A percentile compares a stretch with the other conserved stretches of the same genome.
Conservation (phyloP, 306 rosid genomes). For the Dalbergia cultrata region DNA sequence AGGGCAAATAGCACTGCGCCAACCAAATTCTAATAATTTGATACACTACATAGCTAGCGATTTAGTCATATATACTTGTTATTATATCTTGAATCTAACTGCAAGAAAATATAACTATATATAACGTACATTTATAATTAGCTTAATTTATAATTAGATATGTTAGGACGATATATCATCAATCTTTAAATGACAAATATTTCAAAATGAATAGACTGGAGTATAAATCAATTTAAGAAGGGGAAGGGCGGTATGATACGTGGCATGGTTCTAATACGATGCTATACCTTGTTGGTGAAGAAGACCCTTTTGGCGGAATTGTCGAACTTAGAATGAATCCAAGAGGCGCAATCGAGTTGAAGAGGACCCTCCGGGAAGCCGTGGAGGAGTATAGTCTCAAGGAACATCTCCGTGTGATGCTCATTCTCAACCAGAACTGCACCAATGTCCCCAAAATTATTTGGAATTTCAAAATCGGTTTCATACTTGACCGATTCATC, state of each 20-base stretch:
- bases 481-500: slow-evolving; percentile 57
- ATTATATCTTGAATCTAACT: too few species aligned
- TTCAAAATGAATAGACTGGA: too few species aligned
- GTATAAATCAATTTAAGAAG: too few species aligned
- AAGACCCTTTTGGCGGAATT: slow-evolving; percentile 62
- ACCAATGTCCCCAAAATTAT: slow-evolving; percentile 70
- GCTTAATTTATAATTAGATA: too few species aligned
- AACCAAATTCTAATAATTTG: neutral
- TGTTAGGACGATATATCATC: too few species aligned
- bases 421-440: slow-evolving; percentile 76
- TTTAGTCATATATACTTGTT: too few species aligned
- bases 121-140: too few species aligned
- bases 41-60: too few species aligned
- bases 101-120: too few species aligned
- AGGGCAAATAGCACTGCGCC: slow-evolving; percentile 63
- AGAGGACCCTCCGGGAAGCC: slow-evolving; percentile 54
- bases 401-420: slow-evolving; percentile 73
- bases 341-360: slow-evolving; percentile 58
- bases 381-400: slow-evolving; percentile 56
- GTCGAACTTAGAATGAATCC: slow-evolving; percentile 75
- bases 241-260: too few species aligned
- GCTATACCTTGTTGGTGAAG: slow-evolving; percentile 63
- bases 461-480: slow-evolving; percentile 56
- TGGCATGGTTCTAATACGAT: too few species aligned
- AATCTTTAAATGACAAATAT: too few species aligned